Conservation (phyloP, 768 basidiomycete species). For the Scleroderma bovista region DNA sequence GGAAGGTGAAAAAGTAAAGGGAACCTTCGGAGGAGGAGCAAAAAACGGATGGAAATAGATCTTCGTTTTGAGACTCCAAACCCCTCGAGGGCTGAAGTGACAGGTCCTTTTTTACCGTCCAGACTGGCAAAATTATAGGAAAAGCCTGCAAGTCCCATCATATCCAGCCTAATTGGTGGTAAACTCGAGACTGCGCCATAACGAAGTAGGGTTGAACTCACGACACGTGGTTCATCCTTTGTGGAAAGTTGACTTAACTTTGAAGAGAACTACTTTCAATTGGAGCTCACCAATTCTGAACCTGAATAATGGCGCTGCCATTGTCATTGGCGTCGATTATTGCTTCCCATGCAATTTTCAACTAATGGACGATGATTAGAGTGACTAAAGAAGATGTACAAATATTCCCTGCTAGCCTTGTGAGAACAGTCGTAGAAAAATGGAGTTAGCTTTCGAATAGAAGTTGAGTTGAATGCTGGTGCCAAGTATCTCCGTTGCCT, state of each 20-base stretch:
- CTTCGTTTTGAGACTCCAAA: constrained; percentile 16
- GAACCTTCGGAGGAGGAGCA: constrained; percentile 24
- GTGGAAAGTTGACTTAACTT: not conserved
- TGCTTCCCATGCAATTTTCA: constrained; percentile 22
- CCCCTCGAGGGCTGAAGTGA: constrained; percentile 11
- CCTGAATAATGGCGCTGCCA: constrained; percentile 26
- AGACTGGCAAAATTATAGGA: constrained; percentile 41
- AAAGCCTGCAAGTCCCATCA: constrained; percentile 41
- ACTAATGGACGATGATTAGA: constrained; percentile 15
- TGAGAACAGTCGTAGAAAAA: constrained; percentile 25
- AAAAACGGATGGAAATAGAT: constrained; percentile 1
- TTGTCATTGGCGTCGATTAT: constrained; percentile 6
- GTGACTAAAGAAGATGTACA: not conserved
- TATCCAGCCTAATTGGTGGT: constrained; percentile 33
- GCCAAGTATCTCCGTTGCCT: constrained; percentile 24
- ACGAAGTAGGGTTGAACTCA: not conserved
- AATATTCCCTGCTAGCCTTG: constrained; percentile 11
- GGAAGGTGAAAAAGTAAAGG: constrained; percentile 32
- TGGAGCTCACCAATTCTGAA: constrained; percentile 22
- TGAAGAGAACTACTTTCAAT: not conserved
- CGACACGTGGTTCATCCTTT: constrained; percentile 26
- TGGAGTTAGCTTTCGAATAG: constrained; percentile 16
- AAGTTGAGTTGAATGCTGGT: constrained; percentile 20
- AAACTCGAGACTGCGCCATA: not conserved
- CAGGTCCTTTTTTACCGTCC: constrained; percentile 28